A percentile compares a stretch with the other conserved stretches of the same genome.
Conservation (phyloP, 352 stramenopile genomes). For the Peronosclerospora sorghi region DNA sequence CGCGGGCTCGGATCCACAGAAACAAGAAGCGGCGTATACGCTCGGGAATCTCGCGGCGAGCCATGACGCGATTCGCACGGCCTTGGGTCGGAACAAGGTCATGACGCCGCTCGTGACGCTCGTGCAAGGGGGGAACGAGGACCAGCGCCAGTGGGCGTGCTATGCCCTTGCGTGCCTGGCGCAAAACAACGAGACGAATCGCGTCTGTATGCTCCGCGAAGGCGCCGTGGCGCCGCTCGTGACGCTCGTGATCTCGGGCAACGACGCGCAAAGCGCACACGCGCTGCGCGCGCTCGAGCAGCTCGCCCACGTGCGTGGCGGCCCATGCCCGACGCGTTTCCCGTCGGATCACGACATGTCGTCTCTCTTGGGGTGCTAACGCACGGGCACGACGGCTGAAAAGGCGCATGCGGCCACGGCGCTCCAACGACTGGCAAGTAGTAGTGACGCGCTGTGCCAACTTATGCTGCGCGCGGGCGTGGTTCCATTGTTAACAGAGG, state of each 20-base stretch:
- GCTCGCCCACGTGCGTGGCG: slow-evolving; percentile 10
- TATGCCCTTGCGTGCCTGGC: slow-evolving; percentile 7
- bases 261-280: slow-evolving; percentile 12
- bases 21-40: slow-evolving; percentile 8
- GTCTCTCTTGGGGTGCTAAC: too few species aligned
- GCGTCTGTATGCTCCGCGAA: slow-evolving; percentile 9
- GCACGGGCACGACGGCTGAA: slow-evolving; percentile 7
- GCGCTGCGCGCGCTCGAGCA: slow-evolving; percentile 9
- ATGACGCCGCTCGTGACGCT: slow-evolving; percentile 14
- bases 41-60: slow-evolving; percentile 8
- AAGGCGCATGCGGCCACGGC: too few species aligned
- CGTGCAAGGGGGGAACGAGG: slow-evolving; percentile 8
- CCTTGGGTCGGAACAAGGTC: slow-evolving; percentile 2
- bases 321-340: too few species aligned
- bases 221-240: slow-evolving; percentile 8
- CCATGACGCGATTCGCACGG: slow-evolving; percentile 2
- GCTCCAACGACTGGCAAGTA: too few species aligned
- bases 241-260: not conserved
- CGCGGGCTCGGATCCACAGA: slow-evolving; percentile 12
- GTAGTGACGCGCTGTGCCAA: too few species aligned
- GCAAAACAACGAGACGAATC: slow-evolving; percentile 10
- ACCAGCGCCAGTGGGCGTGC: slow-evolving; percentile 14
- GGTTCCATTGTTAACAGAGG: too few species aligned
- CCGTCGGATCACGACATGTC: too few species aligned
- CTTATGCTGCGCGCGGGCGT: too few species aligned